Evolutionary conservation across 2,329 filamentous ascomycete genomes (phyloP).

Genomic region (Aureobasidium uvarum): DNA sequence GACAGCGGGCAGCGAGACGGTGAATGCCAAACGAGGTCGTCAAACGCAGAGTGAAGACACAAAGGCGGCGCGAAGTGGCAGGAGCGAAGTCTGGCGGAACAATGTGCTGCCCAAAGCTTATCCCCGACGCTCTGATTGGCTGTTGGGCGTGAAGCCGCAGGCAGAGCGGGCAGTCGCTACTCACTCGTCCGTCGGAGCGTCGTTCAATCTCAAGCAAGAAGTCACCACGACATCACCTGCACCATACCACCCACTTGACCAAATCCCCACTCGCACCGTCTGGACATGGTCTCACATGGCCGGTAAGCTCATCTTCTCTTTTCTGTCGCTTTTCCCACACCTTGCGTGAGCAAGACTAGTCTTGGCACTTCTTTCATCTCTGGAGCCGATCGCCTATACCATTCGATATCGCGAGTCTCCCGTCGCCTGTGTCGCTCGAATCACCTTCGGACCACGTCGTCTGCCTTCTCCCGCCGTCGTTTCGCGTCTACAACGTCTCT

Average conservation of each 20-base stretch:
- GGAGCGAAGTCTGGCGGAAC: slow-evolving; percentile 9
- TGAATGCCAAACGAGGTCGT: slow-evolving; percentile 1
- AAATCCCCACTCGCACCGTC: slow-evolving; percentile 25
- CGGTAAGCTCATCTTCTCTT: slow-evolving; percentile 53
- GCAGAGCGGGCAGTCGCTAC: background rate
- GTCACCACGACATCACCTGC: slow-evolving; percentile 11
- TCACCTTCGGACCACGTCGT: background rate
- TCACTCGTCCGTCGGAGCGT: slow-evolving; percentile 14
- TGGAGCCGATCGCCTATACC: slow-evolving; percentile 10
- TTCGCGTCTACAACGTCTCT: background rate
- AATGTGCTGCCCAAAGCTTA: slow-evolving; percentile 1
- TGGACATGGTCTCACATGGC: slow-evolving; percentile 52
- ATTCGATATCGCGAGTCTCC: background rate
- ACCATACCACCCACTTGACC: slow-evolving; percentile 8
- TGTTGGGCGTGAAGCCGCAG: background rate
- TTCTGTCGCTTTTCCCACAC: slow-evolving; percentile 22
- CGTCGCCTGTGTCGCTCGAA: background rate
- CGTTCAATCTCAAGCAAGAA: slow-evolving; percentile 7
- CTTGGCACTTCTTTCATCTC: slow-evolving; percentile 16
- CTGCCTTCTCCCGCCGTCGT: background rate
- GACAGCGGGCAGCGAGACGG: background rate
- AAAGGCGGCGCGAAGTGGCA: background rate
- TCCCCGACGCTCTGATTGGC: background rate
- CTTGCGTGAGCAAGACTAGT: background rate
- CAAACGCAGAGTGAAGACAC: slow-evolving; percentile 1